These are phyloP conservation scores for Nephelium lappaceum DNA, from an alignment of 345 rosid genomes.

Conservation along the genomic window DNA sequence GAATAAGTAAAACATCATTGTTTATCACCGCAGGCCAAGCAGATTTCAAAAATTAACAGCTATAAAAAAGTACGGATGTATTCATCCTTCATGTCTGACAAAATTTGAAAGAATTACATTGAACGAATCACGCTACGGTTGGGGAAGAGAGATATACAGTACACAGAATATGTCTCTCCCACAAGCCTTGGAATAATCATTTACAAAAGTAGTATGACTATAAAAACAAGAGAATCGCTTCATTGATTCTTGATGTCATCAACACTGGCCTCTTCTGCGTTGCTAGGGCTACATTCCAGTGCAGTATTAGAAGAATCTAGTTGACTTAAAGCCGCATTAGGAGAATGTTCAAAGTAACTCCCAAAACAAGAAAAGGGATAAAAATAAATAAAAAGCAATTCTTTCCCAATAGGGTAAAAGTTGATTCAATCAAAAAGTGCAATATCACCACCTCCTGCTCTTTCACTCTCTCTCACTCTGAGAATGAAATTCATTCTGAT, in stretches of 20 bases:
- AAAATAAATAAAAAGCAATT: too few species aligned
- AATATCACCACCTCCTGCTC: too few species aligned
- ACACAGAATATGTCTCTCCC: not conserved
- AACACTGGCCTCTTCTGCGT: slow-evolving; percentile 52
- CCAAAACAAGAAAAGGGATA: too few species aligned
- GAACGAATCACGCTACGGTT: slow-evolving; percentile 1
- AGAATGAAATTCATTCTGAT: too few species aligned
- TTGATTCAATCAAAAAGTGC: too few species aligned
- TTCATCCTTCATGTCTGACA: not conserved
- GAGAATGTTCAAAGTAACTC: slow-evolving; percentile 43
- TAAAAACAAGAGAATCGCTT: slow-evolving; percentile 31
- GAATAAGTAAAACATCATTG: not conserved
- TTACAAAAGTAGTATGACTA: slow-evolving; percentile 14
- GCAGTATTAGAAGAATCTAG: slow-evolving; percentile 46
- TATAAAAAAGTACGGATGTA: not conserved
- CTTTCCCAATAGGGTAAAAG: too few species aligned
- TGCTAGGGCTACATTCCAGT: slow-evolving; percentile 32
- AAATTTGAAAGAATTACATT: slow-evolving; percentile 30
- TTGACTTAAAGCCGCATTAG: slow-evolving; percentile 43
- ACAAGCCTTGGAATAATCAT: slow-evolving; percentile 16
- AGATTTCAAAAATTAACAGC: not conserved
- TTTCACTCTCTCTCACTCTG: too few species aligned
- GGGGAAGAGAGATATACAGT: slow-evolving; percentile 1
- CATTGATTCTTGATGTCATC: slow-evolving; percentile 66
- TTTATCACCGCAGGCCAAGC: not conserved